These are phyloP conservation scores for Musa schizocarpa DNA, from an alignment of 176 grass and related monocot species.

Conservation along the genomic window DNA sequence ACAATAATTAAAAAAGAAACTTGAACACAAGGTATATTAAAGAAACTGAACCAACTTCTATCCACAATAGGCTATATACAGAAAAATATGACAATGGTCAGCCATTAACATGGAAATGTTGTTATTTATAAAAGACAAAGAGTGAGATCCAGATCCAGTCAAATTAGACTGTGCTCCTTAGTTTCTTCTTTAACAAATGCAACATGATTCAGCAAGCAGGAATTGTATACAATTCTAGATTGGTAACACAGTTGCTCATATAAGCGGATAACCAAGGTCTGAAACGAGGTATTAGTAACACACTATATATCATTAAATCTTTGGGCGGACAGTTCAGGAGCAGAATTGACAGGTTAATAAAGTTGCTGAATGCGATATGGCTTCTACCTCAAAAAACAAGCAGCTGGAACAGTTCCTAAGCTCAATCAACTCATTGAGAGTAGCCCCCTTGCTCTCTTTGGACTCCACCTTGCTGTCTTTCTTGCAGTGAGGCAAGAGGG, in stretches of 20 bases:
- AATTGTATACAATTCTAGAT: background rate
- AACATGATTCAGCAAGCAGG: background rate
- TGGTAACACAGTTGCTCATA: too few species aligned
- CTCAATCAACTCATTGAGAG: slow-evolving; percentile 84
- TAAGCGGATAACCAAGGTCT: too few species aligned
- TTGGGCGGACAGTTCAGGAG: background rate
- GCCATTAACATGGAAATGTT: background rate
- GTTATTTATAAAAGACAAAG: background rate
- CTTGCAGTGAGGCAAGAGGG: slow-evolving; percentile 72
- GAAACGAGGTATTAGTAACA: background rate
- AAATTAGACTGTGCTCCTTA: background rate
- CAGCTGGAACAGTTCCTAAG: slow-evolving; percentile 72
- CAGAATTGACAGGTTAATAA: background rate
- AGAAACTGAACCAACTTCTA: slow-evolving; percentile 2
- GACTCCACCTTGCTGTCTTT: slow-evolving; percentile 97
- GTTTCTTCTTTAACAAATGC: background rate
- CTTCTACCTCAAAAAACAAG: slow-evolving; percentile 69
- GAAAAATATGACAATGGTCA: background rate
- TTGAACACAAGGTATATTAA: background rate
- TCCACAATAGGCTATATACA: background rate
- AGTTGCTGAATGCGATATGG: background rate
- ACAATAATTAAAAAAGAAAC: background rate
- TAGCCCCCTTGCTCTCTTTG: slow-evolving; percentile 67
- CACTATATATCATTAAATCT: background rate
- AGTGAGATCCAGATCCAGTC: background rate